phyloP scores from a whole-genome alignment of 805 yeast species.

The Cyberlindnera amylophila region DNA sequence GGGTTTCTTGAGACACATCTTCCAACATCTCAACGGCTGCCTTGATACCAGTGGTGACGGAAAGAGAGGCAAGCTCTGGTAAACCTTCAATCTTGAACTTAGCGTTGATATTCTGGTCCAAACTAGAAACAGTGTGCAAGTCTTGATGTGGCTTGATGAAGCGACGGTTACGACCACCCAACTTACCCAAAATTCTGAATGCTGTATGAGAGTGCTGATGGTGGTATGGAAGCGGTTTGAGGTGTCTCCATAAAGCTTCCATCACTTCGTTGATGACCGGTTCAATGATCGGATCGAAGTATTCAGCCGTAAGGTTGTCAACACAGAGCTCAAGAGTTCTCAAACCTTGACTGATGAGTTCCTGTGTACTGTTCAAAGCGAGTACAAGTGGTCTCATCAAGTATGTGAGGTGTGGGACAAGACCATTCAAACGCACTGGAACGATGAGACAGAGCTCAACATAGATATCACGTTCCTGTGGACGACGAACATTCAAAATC shows the following conservation, averaged over 20 bases:
- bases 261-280: slow-evolving; percentile 94
- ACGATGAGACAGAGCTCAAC: slow-evolving; percentile 94
- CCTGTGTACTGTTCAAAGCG: slow-evolving; percentile 87
- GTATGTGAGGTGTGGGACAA: slow-evolving; percentile 88
- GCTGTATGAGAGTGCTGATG: slow-evolving; percentile 96
- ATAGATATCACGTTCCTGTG: slow-evolving; percentile 89
- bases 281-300: slow-evolving; percentile 94
- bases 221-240: slow-evolving; percentile 88
- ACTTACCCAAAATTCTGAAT: slow-evolving; percentile 84
- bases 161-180: slow-evolving; percentile 93
- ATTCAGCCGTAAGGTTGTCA: slow-evolving; percentile 92
- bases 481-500: slow-evolving; percentile 76
- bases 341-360: slow-evolving; percentile 89
- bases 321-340: slow-evolving; percentile 94
- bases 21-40: slow-evolving; percentile 75
- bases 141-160: slow-evolving; percentile 75
- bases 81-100: slow-evolving; percentile 70
- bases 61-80: slow-evolving; percentile 56
- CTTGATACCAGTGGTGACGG: slow-evolving; percentile 78
- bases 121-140: slow-evolving; percentile 45
- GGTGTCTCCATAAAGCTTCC: slow-evolving; percentile 87
- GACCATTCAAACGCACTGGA: slow-evolving; percentile 88
- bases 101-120: slow-evolving; percentile 70
- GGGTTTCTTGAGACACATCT: slow-evolving; percentile 52
- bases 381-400: slow-evolving; percentile 87